Evolutionary conservation across 805 yeast species (phyloP).

Genomic region (Sungouiozyma ichnusensis): DNA sequence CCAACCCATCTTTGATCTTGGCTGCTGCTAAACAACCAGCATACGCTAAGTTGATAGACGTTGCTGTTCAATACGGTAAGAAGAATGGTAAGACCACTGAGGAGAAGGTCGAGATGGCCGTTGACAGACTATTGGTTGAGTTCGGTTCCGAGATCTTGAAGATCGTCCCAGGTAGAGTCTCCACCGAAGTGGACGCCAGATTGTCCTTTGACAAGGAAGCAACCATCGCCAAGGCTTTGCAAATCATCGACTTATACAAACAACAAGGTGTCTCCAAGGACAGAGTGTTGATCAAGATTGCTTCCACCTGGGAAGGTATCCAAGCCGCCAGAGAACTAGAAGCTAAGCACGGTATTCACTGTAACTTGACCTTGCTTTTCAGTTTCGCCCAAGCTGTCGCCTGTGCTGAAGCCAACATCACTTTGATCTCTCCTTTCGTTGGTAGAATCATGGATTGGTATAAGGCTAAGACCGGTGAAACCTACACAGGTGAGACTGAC

Average conservation of each 20-base stretch:
- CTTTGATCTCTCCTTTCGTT: conserved; percentile 94
- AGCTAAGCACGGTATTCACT: conserved; percentile 78
- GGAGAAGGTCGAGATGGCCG: conserved; percentile 65
- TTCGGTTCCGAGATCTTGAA: conserved; percentile 86
- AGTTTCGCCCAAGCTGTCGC: conserved; percentile 96
- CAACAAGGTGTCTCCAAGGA: conserved; percentile 76
- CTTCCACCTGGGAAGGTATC: conserved; percentile 98
- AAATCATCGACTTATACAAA: conserved; percentile 78
- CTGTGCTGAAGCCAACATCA: conserved; percentile 91
- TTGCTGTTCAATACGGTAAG: conserved; percentile 77
- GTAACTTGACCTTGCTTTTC: conserved; percentile 88
- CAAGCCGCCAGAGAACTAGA: conserved; percentile 96
- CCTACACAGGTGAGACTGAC: conserved; percentile 62
- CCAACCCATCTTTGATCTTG: conserved; percentile 92
- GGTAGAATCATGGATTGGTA: conserved; percentile 98
- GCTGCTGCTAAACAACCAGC: conserved; percentile 87
- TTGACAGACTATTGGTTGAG: conserved; percentile 85
- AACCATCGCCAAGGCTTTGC: conserved; percentile 82
- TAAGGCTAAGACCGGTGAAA: conserved; percentile 85
- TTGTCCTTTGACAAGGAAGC: conserved; percentile 90
- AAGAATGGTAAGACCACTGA: conserved; percentile 37
- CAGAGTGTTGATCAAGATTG: conserved; percentile 85
- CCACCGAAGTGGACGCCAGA: conserved; percentile 97
- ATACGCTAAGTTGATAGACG: conserved; percentile 79
- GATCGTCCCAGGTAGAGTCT: conserved; percentile 96